Conservation (phyloP, 2,329 filamentous ascomycete species). For the Drechslerella stenobrocha region DNA sequence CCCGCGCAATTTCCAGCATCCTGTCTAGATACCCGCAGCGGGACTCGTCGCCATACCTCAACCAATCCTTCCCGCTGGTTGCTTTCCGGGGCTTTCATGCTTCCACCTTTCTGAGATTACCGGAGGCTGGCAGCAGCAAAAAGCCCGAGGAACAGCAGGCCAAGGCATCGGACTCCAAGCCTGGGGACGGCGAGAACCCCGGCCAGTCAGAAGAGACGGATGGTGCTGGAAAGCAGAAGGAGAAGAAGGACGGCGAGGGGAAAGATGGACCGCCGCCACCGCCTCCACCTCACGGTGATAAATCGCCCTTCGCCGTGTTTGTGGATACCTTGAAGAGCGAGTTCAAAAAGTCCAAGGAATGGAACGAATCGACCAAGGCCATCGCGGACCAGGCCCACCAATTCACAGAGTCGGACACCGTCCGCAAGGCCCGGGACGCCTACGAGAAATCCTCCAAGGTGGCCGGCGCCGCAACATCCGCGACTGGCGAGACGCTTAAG, state of each 20-base stretch:
- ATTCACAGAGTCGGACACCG: conserved; percentile 88
- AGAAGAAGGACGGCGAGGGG: conserved; percentile 59
- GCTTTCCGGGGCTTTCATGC: conserved; percentile 45
- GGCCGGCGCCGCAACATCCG: conserved; percentile 72
- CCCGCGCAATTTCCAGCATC: conserved; percentile 36
- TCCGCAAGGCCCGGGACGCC: conserved; percentile 80
- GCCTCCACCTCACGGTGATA: conserved; percentile 95
- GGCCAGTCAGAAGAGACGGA: conserved; percentile 58
- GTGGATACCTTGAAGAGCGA: conserved; percentile 92
- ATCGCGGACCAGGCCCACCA: conserved; percentile 85
- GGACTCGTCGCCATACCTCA: conserved; percentile 16
- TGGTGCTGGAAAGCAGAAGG: conserved; percentile 59
- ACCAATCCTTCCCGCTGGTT: conserved; percentile 38
- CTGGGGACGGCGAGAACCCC: conserved; percentile 56
- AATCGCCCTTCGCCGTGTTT: conserved; percentile 98
- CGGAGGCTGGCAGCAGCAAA: conserved; percentile 22
- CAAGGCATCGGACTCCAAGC: conserved; percentile 33
- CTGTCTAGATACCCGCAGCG: conserved; percentile 17
- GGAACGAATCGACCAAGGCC: conserved; percentile 98
- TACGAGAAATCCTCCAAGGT: conserved; percentile 75
- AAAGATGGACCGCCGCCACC: conserved; percentile 69
- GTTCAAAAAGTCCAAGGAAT: conserved; percentile 96
- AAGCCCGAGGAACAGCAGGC: conserved; percentile 39
- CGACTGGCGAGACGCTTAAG: conserved; percentile 78
- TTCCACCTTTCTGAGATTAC: conserved; percentile 47